A percentile compares a stretch with the other conserved stretches of the same genome.
phyloP scores from a whole-genome alignment of 73 alveolate genomes.

The Blepharisma japonicum region DNA sequence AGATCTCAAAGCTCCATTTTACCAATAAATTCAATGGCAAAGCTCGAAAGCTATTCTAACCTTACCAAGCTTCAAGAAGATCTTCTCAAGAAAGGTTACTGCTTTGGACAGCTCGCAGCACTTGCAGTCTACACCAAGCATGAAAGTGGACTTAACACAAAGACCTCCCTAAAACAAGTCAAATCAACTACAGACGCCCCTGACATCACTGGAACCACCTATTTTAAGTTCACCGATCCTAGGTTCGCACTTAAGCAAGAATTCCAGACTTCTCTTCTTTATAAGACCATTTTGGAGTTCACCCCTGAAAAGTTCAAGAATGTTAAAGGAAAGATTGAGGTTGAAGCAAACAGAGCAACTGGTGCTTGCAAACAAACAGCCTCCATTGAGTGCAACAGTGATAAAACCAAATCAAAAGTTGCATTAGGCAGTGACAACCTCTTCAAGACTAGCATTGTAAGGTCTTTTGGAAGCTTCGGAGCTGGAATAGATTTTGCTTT shows the following conservation, averaged over 20 bases:
- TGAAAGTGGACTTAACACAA: background rate
- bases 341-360: background rate
- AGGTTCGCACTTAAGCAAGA: conserved; percentile 11
- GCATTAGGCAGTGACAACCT: background rate
- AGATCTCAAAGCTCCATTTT: no score
- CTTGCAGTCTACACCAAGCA: background rate
- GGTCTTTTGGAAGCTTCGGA: background rate
- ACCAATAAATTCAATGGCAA: background rate
- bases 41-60: conserved; percentile 6
- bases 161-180: background rate
- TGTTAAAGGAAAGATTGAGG: background rate
- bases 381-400: no score
- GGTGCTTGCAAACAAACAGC: no score
- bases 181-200: background rate
- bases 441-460: background rate
- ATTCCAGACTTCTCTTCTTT: background rate
- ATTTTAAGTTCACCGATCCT: background rate
- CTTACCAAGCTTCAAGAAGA: conserved; percentile 16
- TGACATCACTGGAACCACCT: background rate
- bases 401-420: background rate
- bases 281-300: background rate
- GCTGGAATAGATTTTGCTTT: conserved; percentile 9
- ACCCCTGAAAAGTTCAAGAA: background rate
- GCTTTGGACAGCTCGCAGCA: conserved; percentile 6
- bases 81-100: background rate